Conservation (phyloP, 805 yeast genomes). For the Wickerhamiella parazyma region DNA sequence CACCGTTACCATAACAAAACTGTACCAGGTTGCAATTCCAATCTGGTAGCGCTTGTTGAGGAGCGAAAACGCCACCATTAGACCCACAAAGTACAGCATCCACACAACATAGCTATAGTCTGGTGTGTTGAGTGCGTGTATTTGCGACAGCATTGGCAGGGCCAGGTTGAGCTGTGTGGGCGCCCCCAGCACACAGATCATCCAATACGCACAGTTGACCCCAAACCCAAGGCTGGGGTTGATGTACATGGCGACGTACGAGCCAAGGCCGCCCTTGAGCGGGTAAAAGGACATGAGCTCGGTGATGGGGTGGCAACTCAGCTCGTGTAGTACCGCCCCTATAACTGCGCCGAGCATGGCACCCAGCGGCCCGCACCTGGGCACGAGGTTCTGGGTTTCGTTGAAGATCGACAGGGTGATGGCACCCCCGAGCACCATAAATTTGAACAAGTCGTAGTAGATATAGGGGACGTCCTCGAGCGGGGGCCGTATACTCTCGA, state of each 20-base stretch:
- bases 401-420: conserved; percentile 10
- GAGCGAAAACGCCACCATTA: neutral
- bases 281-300: conserved; percentile 42
- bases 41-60: neutral
- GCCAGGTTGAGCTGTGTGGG: conserved; percentile 71
- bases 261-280: conserved; percentile 48
- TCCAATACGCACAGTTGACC: conserved; percentile 36
- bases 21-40: conserved; percentile 5
- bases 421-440: conserved; percentile 13
- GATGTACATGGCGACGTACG: conserved; percentile 44
- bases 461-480: conserved; percentile 5
- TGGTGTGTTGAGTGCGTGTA: conserved; percentile 33
- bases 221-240: conserved; percentile 46
- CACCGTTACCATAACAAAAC: neutral
- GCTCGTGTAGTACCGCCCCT: conserved; percentile 7
- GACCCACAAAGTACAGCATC: conserved; percentile 12
- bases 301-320: conserved; percentile 23
- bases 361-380: conserved; percentile 16
- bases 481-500: neutral
- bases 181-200: conserved; percentile 33
- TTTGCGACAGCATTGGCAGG: conserved; percentile 56
- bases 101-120: conserved; percentile 22
- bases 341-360: conserved; percentile 10
- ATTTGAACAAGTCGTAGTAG: conserved; percentile 10
- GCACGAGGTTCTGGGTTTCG: conserved; percentile 9